Base-by-base conservation (phyloP, 2,329 filamentous ascomycete genomes). In the Lasiodiplodia sp. region DNA sequence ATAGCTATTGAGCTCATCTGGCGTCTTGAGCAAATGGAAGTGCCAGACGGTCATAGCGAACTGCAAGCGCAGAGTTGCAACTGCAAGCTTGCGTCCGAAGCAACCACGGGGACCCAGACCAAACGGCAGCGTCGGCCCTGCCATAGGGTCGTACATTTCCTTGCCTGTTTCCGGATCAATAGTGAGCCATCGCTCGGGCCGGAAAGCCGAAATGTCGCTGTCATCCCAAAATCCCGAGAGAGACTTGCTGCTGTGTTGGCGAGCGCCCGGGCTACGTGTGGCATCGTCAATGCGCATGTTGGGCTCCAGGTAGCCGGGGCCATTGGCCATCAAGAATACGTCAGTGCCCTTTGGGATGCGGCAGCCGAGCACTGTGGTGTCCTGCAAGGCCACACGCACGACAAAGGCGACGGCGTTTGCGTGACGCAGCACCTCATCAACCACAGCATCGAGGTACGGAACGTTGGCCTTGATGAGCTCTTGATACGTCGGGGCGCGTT, bases 341-440 rank as follows among this genome's bases (percentile, higher is more conserved):
- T 76, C 72, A 0, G 81, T 81, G 14, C 80, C 81, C 23, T 79
- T 79, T 2, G 81, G 81, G 10, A 84, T 77, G 28, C 60, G 69
- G 56, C 79, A 75, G 4, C 83, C 83, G 0, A 85, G 74, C 4
- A 85, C 67, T 4, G 75, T 70, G 0, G 82, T 81, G 69, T 84
- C 82, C 18, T 72, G 70, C 1, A 73, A 72, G 0, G 80, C 75
- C 0, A 69, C 70, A 14, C 83, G 79, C 0, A 74, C 68, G 1
- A 74, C 56, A n/a, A 70, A 71, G 0, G 71, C 69, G 1, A 75
- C 74, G 2, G 78, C 78, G n/a, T 68, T 69, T 23, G 73, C 72
- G 1, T 74, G 72, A 5, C 83, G 79, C 6, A 80, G 69, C 4
- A 76, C 75, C 66, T 85, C 83, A 65, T 84, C 82, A 6, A 81